A percentile compares a stretch with the other conserved stretches of the same genome.
Evolutionary conservation across 305 asterid species (phyloP).

Genomic region (Rubia balearica): DNA sequence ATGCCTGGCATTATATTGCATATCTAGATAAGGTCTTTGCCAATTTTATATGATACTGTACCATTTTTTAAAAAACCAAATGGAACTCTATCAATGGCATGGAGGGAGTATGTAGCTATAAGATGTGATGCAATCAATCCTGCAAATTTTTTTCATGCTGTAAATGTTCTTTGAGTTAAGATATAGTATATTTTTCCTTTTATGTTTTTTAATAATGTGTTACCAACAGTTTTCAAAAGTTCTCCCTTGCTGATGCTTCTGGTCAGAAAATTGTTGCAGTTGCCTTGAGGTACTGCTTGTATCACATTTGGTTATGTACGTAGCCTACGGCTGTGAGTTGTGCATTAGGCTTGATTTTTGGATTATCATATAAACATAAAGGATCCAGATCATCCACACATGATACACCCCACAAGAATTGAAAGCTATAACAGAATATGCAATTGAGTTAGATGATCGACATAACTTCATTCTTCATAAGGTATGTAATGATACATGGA

Average conservation of each 20-base stretch:
- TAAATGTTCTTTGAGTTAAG: neutral
- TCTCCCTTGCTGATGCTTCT: constrained; percentile 76
- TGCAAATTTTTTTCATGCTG: too few relatives aligned
- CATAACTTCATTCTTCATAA: constrained; percentile 51
- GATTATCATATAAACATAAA: constrained; percentile 70
- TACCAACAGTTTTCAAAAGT: constrained; percentile 67
- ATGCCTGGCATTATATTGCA: too few relatives aligned
- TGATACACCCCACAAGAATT: constrained; percentile 72
- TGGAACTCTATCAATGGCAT: too few relatives aligned
- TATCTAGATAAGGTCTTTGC: too few relatives aligned
- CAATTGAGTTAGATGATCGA: constrained; percentile 71
- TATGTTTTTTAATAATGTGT: constrained; percentile 16
- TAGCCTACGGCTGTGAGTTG: constrained; percentile 88
- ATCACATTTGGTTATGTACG: constrained; percentile 82
- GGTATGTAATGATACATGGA: constrained; percentile 35
- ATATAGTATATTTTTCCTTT: neutral
- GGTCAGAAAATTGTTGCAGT: constrained; percentile 79
- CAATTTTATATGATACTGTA: too few relatives aligned
- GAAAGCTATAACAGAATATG: constrained; percentile 78
- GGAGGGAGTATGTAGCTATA: too few relatives aligned
- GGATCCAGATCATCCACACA: constrained; percentile 79
- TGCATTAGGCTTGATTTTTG: neutral
- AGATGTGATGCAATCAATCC: too few relatives aligned
- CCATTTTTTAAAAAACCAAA: too few relatives aligned
- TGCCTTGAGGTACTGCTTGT: constrained; percentile 86